Evolutionary conservation across 306 rosid species (phyloP).

Genomic region (Sindora glabra): DNA sequence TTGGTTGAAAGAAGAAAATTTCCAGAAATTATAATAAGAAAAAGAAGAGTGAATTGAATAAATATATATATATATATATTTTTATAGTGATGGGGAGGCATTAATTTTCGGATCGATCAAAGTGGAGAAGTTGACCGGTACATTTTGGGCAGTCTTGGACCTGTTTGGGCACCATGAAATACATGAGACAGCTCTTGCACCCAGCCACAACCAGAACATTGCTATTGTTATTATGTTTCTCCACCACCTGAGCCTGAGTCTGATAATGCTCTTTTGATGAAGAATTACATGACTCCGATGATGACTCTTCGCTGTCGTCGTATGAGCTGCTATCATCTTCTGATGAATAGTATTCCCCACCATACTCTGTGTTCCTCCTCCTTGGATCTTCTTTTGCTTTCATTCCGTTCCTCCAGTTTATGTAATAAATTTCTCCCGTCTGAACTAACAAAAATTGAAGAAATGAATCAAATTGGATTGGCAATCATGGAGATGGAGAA

Average conservation of each 20-base stretch:
- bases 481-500: too few species aligned
- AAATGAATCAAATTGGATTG: too few species aligned
- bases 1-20: conserved; percentile 5
- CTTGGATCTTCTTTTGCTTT: conserved; percentile 91
- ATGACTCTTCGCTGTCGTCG: conserved; percentile 81
- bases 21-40: not conserved
- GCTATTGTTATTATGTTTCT: too few species aligned
- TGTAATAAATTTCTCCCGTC: conserved; percentile 94
- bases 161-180: conserved; percentile 90
- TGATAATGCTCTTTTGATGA: conserved; percentile 17
- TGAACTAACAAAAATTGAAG: conserved; percentile 6
- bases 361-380: conserved; percentile 22
- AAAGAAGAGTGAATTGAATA: not conserved
- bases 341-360: conserved; percentile 39
- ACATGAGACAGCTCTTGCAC: conserved; percentile 91
- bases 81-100: conserved; percentile 36
- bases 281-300: conserved; percentile 55
- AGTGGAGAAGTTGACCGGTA: conserved; percentile 81
- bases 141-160: conserved; percentile 88
- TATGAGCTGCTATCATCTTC: conserved; percentile 63
- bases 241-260: conserved; percentile 7
- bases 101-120: conserved; percentile 78
- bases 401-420: conserved; percentile 94
- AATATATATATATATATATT: not conserved
- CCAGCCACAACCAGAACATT: conserved; percentile 93